These are phyloP conservation scores for Aspergillus neoniger DNA, from an alignment of 2,329 filamentous ascomycete species.

Conservation along the genomic window DNA sequence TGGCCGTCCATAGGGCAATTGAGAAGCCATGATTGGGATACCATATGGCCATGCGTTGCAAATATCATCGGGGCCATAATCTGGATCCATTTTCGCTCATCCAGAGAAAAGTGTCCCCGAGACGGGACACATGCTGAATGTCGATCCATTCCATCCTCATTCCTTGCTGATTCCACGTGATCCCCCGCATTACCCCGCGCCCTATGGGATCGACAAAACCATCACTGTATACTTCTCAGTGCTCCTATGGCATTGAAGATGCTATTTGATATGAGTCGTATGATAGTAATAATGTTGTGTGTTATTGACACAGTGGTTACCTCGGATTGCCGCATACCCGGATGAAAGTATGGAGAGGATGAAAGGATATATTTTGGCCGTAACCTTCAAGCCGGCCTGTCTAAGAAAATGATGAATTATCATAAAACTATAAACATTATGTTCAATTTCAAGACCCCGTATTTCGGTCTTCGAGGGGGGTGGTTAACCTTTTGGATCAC, in stretches of 20 bases:
- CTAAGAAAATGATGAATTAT: background rate
- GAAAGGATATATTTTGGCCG: no score
- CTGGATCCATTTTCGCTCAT: background rate
- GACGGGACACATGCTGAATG: background rate
- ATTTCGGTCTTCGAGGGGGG: slow-evolving; percentile 14
- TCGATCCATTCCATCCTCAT: background rate
- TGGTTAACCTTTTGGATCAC: slow-evolving; percentile 27
- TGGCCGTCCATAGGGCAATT: background rate
- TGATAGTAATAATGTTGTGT: no score
- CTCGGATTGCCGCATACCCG: no score
- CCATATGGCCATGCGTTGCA: background rate
- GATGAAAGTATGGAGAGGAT: no score
- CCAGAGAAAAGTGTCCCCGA: background rate
- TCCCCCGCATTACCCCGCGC: background rate
- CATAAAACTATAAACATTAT: background rate
- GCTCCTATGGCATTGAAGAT: no score
- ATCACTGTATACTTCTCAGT: no score
- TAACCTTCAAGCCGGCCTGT: no score
- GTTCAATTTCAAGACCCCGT: background rate
- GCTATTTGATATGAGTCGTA: no score
- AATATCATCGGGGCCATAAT: background rate
- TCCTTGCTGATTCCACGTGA: background rate
- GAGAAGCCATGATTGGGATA: background rate
- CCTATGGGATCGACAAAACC: no score
- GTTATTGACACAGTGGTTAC: no score